phyloP scores from a whole-genome alignment of 495 filamentous ascomycete genomes.

The Aspergillus baeticus region DNA sequence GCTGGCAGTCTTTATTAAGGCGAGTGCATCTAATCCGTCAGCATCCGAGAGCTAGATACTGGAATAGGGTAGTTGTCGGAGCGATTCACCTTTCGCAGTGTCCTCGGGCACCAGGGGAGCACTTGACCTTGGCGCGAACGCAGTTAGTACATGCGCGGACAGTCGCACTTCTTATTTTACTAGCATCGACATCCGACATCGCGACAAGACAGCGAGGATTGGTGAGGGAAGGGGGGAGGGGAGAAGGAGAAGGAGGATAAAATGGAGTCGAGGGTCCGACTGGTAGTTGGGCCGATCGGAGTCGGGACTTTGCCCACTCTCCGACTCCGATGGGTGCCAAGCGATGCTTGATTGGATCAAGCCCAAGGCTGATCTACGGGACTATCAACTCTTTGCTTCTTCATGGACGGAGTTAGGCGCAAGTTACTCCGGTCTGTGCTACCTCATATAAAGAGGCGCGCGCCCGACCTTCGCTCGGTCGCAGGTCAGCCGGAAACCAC shows the following conservation, averaged over 20 bases:
- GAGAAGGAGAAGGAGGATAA: not conserved
- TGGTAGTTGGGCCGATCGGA: not conserved
- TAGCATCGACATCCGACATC: too few species aligned
- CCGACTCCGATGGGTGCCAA: not conserved
- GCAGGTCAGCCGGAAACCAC: too few species aligned
- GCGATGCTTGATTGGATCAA: not conserved
- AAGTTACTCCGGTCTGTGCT: too few species aligned
- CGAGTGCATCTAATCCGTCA: not conserved
- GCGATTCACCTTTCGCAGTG: not conserved
- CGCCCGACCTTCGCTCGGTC: too few species aligned
- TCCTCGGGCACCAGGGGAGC: not conserved
- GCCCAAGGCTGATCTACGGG: too few species aligned
- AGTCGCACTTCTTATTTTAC: not conserved
- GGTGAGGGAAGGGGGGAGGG: too few species aligned
- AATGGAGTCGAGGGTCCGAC: too few species aligned
- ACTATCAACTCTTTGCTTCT: too few species aligned
- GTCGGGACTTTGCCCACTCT: not conserved
- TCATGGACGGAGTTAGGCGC: too few species aligned
- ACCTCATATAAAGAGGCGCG: too few species aligned
- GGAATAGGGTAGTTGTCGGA: not conserved
- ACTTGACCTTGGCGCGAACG: conserved; percentile 6
- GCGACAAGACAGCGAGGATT: too few species aligned
- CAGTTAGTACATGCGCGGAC: conserved; percentile 7
- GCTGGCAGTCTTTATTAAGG: not conserved
- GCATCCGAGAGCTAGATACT: not conserved